Conservation (phyloP, 129 eudicot genomes). For the Lonicera japonica region DNA sequence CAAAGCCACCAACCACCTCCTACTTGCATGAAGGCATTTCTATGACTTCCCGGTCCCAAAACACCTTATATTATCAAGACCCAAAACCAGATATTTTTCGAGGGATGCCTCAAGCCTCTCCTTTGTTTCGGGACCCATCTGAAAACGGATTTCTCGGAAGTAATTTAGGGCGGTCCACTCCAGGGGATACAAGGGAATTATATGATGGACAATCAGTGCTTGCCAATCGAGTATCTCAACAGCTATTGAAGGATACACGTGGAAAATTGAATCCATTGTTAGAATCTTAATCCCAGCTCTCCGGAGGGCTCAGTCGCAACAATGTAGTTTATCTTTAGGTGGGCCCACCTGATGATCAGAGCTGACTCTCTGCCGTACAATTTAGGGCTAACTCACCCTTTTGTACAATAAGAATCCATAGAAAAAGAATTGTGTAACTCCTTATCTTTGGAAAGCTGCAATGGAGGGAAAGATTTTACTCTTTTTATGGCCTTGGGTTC, state of each 20-base stretch:
- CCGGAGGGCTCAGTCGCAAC: conserved; percentile 25
- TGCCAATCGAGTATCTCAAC: conserved; percentile 60
- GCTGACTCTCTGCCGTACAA: background rate
- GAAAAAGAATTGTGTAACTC: conserved; percentile 3
- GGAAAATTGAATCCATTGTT: conserved; percentile 35
- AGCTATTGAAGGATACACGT: conserved; percentile 46
- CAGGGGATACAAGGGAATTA: conserved; percentile 19
- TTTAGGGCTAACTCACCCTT: background rate
- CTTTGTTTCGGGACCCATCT: conserved; percentile 31
- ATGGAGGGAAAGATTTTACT: conserved; percentile 34
- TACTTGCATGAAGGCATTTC: no score
- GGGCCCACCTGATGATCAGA: background rate
- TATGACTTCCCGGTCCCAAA: conserved; percentile 32
- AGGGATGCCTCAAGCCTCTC: conserved; percentile 38
- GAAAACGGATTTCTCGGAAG: conserved; percentile 44
- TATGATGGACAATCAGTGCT: conserved; percentile 29
- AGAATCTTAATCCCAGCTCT: conserved; percentile 42
- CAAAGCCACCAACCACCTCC: conserved; percentile 16
- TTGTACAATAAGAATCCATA: conserved; percentile 12
- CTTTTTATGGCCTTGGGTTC: conserved; percentile 15
- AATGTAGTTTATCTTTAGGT: conserved; percentile 11
- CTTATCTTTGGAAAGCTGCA: conserved; percentile 21
- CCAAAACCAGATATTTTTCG: conserved; percentile 44
- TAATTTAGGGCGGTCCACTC: conserved; percentile 16
- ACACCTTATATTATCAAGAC: conserved; percentile 36